phyloP scores from a whole-genome alignment of 208 protist genomes.

The Leptomonas pyrrhocoris region DNA sequence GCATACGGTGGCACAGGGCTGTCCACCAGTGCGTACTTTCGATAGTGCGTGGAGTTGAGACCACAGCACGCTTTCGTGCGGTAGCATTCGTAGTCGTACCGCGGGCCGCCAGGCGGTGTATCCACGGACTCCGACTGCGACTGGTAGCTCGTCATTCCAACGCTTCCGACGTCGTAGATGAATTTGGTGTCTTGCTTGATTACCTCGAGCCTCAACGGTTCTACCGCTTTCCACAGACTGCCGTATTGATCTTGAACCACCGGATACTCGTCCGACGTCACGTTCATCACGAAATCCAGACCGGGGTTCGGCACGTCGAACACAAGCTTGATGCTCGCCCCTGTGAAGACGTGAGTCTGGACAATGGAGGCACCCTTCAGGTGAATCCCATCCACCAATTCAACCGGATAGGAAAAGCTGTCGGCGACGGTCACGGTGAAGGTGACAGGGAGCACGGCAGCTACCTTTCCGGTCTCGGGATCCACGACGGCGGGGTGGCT shows the following conservation, averaged over 20 bases:
- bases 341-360: slow-evolving; percentile 17
- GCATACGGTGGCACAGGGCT: slow-evolving; percentile 32
- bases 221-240: slow-evolving; percentile 21
- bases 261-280: slow-evolving; percentile 21
- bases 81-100: slow-evolving; percentile 18
- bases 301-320: slow-evolving; percentile 36
- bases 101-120: slow-evolving; percentile 13
- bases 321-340: slow-evolving; percentile 14
- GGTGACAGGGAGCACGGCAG: slow-evolving; percentile 23
- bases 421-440: slow-evolving; percentile 19
- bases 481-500: slow-evolving; percentile 8
- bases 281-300: slow-evolving; percentile 31
- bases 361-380: slow-evolving; percentile 5
- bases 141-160: slow-evolving; percentile 25
- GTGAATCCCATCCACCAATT: slow-evolving; percentile 1
- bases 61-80: slow-evolving; percentile 22
- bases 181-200: slow-evolving; percentile 31
- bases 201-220: slow-evolving; percentile 16
- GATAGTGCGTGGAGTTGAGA: slow-evolving; percentile 20
- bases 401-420: slow-evolving; percentile 12
- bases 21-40: slow-evolving; percentile 27
- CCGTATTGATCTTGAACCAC: slow-evolving; percentile 22
- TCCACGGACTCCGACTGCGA: slow-evolving; percentile 30
- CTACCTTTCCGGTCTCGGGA: slow-evolving; percentile 14
- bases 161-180: slow-evolving; percentile 26